Percentiles rank a stretch among this genome's conserved stretches.
These are phyloP conservation scores for Metschnikowia similis DNA, from an alignment of 805 yeast genomes.

Conservation along the genomic window DNA sequence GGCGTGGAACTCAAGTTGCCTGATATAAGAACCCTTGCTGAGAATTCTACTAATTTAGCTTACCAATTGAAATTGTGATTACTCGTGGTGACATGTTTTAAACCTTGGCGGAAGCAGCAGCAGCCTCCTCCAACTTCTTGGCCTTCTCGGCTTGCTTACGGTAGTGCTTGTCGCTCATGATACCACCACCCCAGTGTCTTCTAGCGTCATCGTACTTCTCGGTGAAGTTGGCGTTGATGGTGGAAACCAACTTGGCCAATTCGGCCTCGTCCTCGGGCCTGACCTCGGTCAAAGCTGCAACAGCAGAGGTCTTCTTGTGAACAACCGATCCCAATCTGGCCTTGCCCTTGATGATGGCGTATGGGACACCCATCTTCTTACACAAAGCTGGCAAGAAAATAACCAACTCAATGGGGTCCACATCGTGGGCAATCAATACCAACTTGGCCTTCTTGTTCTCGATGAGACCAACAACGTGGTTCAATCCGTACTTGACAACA, in stretches of 20 bases:
- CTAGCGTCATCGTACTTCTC: conserved; percentile 94
- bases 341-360: conserved; percentile 97
- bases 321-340: conserved; percentile 97
- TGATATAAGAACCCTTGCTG: no score
- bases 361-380: conserved; percentile 99
- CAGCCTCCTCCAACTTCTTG: conserved; percentile 43
- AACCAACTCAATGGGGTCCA: conserved; percentile 98
- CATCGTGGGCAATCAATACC: conserved; percentile 97
- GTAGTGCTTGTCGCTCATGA: conserved; percentile 91
- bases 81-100: conserved; percentile 1
- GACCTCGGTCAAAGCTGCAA: conserved; percentile 96
- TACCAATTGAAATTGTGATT: not conserved
- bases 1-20: no score
- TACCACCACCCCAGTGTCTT: conserved; percentile 99
- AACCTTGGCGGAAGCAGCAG: conserved; percentile 17
- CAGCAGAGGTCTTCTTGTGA: conserved; percentile 96
- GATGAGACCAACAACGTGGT: conserved; percentile 95
- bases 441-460: conserved; percentile 99
- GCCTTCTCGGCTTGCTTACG: conserved; percentile 78
- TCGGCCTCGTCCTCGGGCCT: conserved; percentile 91
- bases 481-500: conserved; percentile 96
- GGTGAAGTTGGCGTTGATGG: conserved; percentile 88
- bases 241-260: conserved; percentile 86
- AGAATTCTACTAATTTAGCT: no score
- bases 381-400: conserved; percentile 97